A percentile compares a stretch with the other conserved stretches of the same genome.
These are phyloP conservation scores for Croton laevigatus DNA, from an alignment of 441 rosid species.

Conservation along the genomic window DNA sequence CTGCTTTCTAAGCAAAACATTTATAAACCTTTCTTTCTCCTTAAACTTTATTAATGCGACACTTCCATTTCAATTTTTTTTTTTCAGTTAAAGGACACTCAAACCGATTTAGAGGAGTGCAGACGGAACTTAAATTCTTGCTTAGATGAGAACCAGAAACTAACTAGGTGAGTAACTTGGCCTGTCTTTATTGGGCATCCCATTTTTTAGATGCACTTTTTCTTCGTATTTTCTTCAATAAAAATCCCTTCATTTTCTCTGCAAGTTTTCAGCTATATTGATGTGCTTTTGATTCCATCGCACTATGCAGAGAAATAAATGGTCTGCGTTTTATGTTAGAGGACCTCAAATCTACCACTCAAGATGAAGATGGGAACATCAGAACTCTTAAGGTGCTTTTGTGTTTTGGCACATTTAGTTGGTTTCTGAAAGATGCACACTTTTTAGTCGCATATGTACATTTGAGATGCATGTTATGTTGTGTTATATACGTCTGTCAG, in stretches of 20 bases:
- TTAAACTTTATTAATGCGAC: not conserved
- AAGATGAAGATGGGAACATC: conserved; percentile 31
- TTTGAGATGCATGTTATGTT: not conserved
- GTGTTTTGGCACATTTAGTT: conserved; percentile 8
- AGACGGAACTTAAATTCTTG: conserved; percentile 61
- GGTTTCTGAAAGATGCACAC: conserved; percentile 4
- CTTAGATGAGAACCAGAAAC: conserved; percentile 79
- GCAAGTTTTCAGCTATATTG: conserved; percentile 20
- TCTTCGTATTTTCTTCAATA: conserved; percentile 15
- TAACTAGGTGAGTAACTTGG: conserved; percentile 45
- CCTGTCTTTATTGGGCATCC: not conserved
- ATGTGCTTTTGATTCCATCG: conserved; percentile 19
- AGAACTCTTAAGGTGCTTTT: conserved; percentile 46
- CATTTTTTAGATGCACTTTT: conserved; percentile 19
- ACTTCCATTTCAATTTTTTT: conserved; percentile 8
- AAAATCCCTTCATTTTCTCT: conserved; percentile 14
- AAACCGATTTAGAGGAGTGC: conserved; percentile 71
- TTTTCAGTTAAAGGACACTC: conserved; percentile 60
- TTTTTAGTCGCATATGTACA: not conserved
- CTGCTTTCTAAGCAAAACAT: conserved; percentile 2
- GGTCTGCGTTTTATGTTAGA: conserved; percentile 50
- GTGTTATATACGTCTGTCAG: conserved; percentile 2
- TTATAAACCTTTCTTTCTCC: not conserved
- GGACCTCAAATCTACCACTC: conserved; percentile 37
- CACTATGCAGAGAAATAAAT: conserved; percentile 65